These are phyloP conservation scores for Zea mays DNA, from an alignment of 176 grass and related monocot species.

Conservation along the genomic window Zm-B73-REFERENCE-NAM-5.0 NC_050105.1:1770001-1770500, in stretches of 20 bases:
- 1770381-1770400: constrained; percentile 66
- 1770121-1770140: constrained; percentile 49
- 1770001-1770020: neutral
- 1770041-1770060: neutral
- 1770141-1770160: constrained; percentile 42
- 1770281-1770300: constrained; percentile 35
- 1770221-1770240: constrained; percentile 32
- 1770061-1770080: neutral
- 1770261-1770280: constrained; percentile 40
- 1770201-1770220: constrained; percentile 34
- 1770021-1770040: neutral
- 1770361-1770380: constrained; percentile 54
- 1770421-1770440: constrained; percentile 34
- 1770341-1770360: constrained; percentile 67
- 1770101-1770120: constrained; percentile 3
- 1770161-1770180: constrained; percentile 44
- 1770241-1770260: constrained; percentile 44
- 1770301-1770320: constrained; percentile 74
- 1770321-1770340: constrained; percentile 90
- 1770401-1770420: constrained; percentile 47
- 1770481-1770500: constrained; percentile 70
- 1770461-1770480: constrained; percentile 53
- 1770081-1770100: constrained; percentile 4
- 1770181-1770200: constrained; percentile 12
- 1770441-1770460: constrained; percentile 37